These are phyloP conservation scores for Thalassiosira exigua DNA, from an alignment of 352 stramenopile genomes.

Conservation along the genomic window DNA sequence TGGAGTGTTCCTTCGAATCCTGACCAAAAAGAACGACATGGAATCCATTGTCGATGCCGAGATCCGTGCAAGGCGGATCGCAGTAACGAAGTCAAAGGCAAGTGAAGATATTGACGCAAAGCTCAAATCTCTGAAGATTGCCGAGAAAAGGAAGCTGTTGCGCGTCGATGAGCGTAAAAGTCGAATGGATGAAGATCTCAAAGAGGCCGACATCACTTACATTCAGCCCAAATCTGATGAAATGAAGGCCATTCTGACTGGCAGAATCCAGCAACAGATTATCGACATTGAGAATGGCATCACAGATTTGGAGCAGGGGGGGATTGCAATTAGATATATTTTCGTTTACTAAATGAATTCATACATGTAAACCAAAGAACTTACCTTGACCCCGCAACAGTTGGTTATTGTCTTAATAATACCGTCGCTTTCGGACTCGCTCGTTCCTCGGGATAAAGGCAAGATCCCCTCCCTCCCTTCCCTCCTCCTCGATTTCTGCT, in stretches of 20 bases:
- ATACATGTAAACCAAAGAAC: too few relatives aligned
- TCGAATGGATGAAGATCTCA: neutral
- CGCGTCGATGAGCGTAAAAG: neutral
- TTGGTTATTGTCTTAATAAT: too few relatives aligned
- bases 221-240: conserved; percentile 1
- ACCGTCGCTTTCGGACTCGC: too few relatives aligned
- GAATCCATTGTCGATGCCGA: conserved; percentile 6
- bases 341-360: too few relatives aligned
- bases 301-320: neutral
- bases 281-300: neutral
- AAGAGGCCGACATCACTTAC: neutral
- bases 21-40: conserved; percentile 15
- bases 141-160: conserved; percentile 1
- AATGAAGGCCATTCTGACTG: conserved; percentile 2
- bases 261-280: neutral
- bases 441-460: too few relatives aligned
- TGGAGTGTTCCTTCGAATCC: conserved; percentile 4
- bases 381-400: too few relatives aligned
- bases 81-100: neutral
- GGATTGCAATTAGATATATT: too few relatives aligned
- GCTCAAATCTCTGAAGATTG: conserved; percentile 10
- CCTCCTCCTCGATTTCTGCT: too few relatives aligned
- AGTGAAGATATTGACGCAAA: too few relatives aligned
- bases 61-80: neutral
- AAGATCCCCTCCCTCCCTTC: too few relatives aligned